phyloP scores from a whole-genome alignment of 2,329 filamentous ascomycete genomes.

The Paecilomyces fulvus region DNA sequence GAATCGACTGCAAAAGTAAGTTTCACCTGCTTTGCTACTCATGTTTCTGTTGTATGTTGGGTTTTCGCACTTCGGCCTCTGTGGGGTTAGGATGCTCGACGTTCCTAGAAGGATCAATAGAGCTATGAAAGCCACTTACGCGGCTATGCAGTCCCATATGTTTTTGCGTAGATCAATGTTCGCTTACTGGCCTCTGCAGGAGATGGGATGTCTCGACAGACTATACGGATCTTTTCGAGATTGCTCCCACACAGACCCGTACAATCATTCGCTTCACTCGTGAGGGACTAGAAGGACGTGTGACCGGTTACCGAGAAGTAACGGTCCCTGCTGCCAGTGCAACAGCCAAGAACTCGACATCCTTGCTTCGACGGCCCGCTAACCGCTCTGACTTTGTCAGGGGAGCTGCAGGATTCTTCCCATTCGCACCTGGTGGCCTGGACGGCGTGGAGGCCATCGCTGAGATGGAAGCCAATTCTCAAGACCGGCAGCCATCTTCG shows the following conservation, averaged over 20 bases:
- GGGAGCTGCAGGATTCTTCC: conserved; percentile 87
- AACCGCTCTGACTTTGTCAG: conserved; percentile 83
- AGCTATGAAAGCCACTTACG: neutral
- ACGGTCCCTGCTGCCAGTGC: conserved; percentile 82
- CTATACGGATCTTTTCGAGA: conserved; percentile 72
- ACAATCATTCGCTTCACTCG: conserved; percentile 90
- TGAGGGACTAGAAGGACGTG: conserved; percentile 82
- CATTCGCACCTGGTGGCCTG: conserved; percentile 83
- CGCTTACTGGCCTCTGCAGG: conserved; percentile 19
- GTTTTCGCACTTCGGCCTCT: neutral
- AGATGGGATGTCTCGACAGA: conserved; percentile 77
- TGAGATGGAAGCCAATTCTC: conserved; percentile 68
- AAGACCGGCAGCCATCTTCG: conserved; percentile 31
- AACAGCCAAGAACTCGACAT: conserved; percentile 92
- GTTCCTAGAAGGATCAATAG: neutral
- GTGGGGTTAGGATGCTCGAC: neutral
- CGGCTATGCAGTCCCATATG: neutral
- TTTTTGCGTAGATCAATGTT: neutral
- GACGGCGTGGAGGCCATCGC: conserved; percentile 81
- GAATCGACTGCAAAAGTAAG: conserved; percentile 71
- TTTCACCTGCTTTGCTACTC: neutral
- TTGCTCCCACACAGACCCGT: conserved; percentile 84
- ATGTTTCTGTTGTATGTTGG: conserved; percentile 4
- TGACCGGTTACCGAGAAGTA: conserved; percentile 89
- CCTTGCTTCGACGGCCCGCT: conserved; percentile 75